phyloP scores from a whole-genome alignment of 1,284 basidiomycete genomes.

The Marasmius oreades region DNA sequence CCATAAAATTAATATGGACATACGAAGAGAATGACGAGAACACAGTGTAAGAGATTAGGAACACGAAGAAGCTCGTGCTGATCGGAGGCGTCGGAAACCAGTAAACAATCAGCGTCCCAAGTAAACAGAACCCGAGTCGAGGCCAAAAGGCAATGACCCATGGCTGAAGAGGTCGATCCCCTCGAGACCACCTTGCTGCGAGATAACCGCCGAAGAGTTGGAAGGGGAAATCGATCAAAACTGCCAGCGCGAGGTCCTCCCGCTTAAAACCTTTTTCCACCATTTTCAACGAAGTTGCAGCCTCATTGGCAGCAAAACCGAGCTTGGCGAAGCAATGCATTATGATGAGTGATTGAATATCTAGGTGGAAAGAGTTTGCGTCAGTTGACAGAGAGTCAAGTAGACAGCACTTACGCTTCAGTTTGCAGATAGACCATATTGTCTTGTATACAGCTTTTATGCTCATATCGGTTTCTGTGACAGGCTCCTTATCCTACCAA shows the following conservation, averaged over 20 bases:
- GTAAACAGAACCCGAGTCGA: conserved; percentile 68
- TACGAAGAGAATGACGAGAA: conserved; percentile 84
- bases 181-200: conserved; percentile 90
- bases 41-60: conserved; percentile 81
- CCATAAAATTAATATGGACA: conserved; percentile 23
- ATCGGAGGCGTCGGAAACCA: conserved; percentile 82
- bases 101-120: conserved; percentile 80
- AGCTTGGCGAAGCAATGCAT: conserved; percentile 94
- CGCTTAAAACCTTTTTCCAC: conserved; percentile 95
- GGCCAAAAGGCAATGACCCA: conserved; percentile 96
- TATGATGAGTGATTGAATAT: conserved; percentile 86
- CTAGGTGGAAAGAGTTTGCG: conserved; percentile 36
- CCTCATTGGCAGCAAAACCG: conserved; percentile 94
- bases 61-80: conserved; percentile 75
- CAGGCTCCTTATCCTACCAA: conserved; percentile 65
- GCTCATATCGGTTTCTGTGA: conserved; percentile 83
- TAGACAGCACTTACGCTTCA: conserved; percentile 69
- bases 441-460: conserved; percentile 89
- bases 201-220: conserved; percentile 96
- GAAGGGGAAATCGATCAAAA: conserved; percentile 97
- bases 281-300: conserved; percentile 90
- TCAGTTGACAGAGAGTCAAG: background rate
- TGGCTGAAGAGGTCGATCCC: conserved; percentile 70
- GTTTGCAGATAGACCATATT: conserved; percentile 91
- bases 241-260: conserved; percentile 93